Evolutionary conservation across 1,284 basidiomycete genomes (phyloP), one percentile per base, ranked within the genome.

Genomic region (Apiotrichum mycotoxinovorans): DNA sequence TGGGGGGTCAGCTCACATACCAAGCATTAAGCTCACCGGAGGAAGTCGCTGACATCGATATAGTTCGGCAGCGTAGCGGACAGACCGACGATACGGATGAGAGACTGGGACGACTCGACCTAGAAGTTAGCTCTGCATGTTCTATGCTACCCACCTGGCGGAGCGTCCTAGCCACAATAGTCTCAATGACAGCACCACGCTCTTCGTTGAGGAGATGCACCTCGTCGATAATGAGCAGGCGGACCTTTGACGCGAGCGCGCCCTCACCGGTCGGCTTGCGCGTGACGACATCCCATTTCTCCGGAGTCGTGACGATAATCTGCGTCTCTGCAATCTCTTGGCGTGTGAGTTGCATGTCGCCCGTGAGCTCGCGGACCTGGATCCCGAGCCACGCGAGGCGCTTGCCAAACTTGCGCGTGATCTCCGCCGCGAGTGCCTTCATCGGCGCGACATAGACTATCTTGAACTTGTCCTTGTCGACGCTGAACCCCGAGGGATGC

Each of bases 271-370:
- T 92, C 0, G 95, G 93, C 73, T 97, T 98, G 59, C 96, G 83
- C 9, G 96, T 99, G 1, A 98, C 96, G 0, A 99, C 96, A 67
- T 99, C 96, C 96, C 96, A 99, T 77, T 99, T 99, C 74, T 99
- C 96, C 0, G 96, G 96, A 1, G 96, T 99, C 0, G 96, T 99
- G 14, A 99, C 93, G 61, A 99, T 98, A 57, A 99, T 89, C 72
- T 98, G 96, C 17, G 96, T 99, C 74, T 91, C 87, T 3, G 87
- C 87, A 60, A 99, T 95, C 77, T 98, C 95, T 33, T 86, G 83
- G 70, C 89, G 88, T 2, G 96, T 95, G 73, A 99, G 79, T 74
- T 98, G 96, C 94, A 98, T 98, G 72, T 99, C 96, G 76, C 96
- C 94, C 7, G 96, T 99, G 57, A 98, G 79, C 76, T 99, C 96